A percentile compares a stretch with the other conserved stretches of the same genome.
Conservation (phyloP, 352 stramenopile genomes). For the Phytophthora lateralis region DNA sequence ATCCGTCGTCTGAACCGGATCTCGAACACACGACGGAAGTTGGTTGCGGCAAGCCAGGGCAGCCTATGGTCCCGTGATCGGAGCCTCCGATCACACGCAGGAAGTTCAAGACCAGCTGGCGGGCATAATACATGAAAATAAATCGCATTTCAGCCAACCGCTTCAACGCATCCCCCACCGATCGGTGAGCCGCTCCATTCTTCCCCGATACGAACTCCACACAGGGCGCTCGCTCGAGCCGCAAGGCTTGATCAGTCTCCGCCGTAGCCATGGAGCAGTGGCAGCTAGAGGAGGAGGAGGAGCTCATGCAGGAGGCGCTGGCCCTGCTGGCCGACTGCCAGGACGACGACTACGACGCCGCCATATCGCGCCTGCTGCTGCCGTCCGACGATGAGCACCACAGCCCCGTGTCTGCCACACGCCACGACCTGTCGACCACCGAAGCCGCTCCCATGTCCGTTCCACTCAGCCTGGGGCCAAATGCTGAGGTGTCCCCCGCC, state of each 20-base stretch:
- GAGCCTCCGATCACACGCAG: neutral
- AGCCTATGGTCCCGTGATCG: too few relatives aligned
- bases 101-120: conserved; percentile 1
- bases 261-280: conserved; percentile 36
- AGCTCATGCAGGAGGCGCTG: conserved; percentile 51
- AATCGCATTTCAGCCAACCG: conserved; percentile 29
- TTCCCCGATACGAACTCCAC: conserved; percentile 18
- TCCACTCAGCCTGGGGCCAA: neutral
- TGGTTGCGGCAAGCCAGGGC: too few relatives aligned
- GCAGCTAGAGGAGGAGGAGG: conserved; percentile 38
- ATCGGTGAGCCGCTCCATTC: conserved; percentile 3
- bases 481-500: conserved; percentile 16
- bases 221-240: conserved; percentile 8
- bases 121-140: neutral
- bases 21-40: too few relatives aligned
- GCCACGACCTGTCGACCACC: conserved; percentile 19
- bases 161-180: conserved; percentile 17
- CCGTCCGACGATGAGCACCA: conserved; percentile 33
- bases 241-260: conserved; percentile 23
- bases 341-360: conserved; percentile 32
- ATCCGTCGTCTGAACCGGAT: too few relatives aligned
- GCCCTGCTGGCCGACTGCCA: conserved; percentile 46
- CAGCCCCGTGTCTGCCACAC: conserved; percentile 30
- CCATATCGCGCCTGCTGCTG: conserved; percentile 44
- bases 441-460: conserved; percentile 3